Evolutionary conservation across 1,284 basidiomycete species (phyloP).

Genomic region (Phlebopus sp.): DNA sequence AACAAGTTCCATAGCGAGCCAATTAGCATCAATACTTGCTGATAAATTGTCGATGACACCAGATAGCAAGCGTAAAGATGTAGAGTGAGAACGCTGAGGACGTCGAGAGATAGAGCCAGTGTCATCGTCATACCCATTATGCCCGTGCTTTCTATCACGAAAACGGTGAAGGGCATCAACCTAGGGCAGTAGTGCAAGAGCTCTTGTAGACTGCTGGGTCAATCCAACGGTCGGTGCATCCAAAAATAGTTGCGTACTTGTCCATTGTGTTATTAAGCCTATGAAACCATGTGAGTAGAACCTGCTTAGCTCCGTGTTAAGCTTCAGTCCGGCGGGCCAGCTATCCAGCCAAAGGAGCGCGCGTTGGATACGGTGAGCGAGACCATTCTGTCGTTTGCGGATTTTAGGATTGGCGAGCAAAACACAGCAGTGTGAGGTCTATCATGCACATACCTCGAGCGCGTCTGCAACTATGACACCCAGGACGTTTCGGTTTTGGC

Average conservation of each 20-base stretch:
- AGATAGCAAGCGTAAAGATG: slow-evolving; percentile 77
- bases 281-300: slow-evolving; percentile 78
- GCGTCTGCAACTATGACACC: slow-evolving; percentile 38
- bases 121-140: slow-evolving; percentile 69
- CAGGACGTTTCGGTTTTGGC: slow-evolving; percentile 54
- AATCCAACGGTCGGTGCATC: slow-evolving; percentile 5
- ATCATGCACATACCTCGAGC: slow-evolving; percentile 39
- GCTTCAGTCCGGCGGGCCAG: slow-evolving; percentile 95
- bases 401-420: slow-evolving; percentile 3
- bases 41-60: slow-evolving; percentile 63
- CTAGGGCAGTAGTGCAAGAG: slow-evolving; percentile 21
- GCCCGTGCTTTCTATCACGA: slow-evolving; percentile 52
- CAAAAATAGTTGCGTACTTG: slow-evolving; percentile 44
- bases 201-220: slow-evolving; percentile 14
- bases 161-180: slow-evolving; percentile 25
- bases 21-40: slow-evolving; percentile 58
- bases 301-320: slow-evolving; percentile 88
- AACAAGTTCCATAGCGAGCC: slow-evolving; percentile 92
- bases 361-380: slow-evolving; percentile 50
- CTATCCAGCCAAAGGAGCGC: slow-evolving; percentile 83
- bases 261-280: slow-evolving; percentile 63
- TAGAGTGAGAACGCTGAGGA: slow-evolving; percentile 62
- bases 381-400: slow-evolving; percentile 33
- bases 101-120: slow-evolving; percentile 66
- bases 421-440: not conserved